phyloP scores from a whole-genome alignment of 2,329 filamentous ascomycete species.

The Calonectria hongkongensis region DNA sequence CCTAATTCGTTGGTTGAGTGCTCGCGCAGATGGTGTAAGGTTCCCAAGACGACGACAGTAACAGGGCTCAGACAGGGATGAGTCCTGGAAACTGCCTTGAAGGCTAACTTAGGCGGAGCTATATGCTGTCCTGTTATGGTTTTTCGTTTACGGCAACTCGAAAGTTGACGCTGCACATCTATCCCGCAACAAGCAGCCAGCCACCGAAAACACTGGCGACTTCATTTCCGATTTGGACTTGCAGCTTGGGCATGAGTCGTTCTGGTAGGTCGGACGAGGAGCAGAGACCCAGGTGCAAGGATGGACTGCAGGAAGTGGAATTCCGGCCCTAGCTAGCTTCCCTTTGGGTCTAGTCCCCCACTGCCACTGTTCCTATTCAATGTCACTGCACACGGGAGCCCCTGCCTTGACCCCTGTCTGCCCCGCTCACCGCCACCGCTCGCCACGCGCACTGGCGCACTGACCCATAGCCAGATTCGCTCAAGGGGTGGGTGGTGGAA shows the following conservation, averaged over 20 bases:
- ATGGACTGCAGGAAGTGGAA: slow-evolving; percentile 23
- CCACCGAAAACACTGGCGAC: slow-evolving; percentile 29
- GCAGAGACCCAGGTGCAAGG: slow-evolving; percentile 29
- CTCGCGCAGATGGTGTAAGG: neutral
- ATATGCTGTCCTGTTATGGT: slow-evolving; percentile 23
- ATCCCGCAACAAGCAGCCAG: slow-evolving; percentile 34
- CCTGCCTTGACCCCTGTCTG: slow-evolving; percentile 27
- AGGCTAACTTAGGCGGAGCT: slow-evolving; percentile 28
- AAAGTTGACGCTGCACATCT: slow-evolving; percentile 21
- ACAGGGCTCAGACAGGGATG: neutral
- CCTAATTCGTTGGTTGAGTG: slow-evolving; percentile 14
- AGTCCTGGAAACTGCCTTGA: neutral
- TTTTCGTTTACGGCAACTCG: slow-evolving; percentile 23
- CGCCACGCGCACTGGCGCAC: slow-evolving; percentile 30
- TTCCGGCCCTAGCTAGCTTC: slow-evolving; percentile 37
- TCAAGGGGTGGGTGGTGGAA: slow-evolving; percentile 5
- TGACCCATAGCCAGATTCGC: slow-evolving; percentile 30
- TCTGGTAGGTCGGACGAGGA: slow-evolving; percentile 39
- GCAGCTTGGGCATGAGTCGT: slow-evolving; percentile 18
- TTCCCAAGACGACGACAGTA: slow-evolving; percentile 10
- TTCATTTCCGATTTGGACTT: slow-evolving; percentile 47
- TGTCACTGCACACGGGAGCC: slow-evolving; percentile 42
- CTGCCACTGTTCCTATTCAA: slow-evolving; percentile 34
- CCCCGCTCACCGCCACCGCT: slow-evolving; percentile 34
- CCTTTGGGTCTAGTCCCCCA: slow-evolving; percentile 25